Evolutionary conservation across 2,329 filamentous ascomycete species (phyloP), one percentile per base, ranked within the genome.

Genomic region (Alternaria triticina): DNA sequence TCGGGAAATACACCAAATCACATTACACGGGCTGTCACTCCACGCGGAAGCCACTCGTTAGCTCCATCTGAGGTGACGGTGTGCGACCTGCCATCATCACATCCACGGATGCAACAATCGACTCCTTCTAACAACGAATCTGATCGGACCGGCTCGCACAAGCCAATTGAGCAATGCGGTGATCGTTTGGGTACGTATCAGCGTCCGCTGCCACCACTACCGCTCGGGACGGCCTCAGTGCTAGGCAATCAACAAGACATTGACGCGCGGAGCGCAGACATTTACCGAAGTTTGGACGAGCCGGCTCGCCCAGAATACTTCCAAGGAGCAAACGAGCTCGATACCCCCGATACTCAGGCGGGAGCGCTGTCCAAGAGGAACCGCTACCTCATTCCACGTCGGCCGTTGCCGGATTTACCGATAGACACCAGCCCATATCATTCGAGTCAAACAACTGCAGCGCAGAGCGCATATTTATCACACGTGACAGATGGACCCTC

Each of bases 31-130:
- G 46, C 64, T 51, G 50, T 59, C 47, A 57, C 50, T 54, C 59
- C 65, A 69, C 61, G 65, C 64, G 64, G 60, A 52, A 65, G 59
- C 58, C 57, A 65, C 58, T 61, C 20, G 36, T 40, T 59, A 67
- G 54, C 47, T 25, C 22, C 17, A 28, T 40, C 15, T 47, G 47
- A 64, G 11, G 22, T 47, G 33, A 52, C 50, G 40, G 51, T 23
- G 66, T 70, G 59, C 62, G 58, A 73, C 64, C 47, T 22, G 44
- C 54, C 59, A 65, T 62, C 50, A 61, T 69, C 65, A 67, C 66
- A 60, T 54, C 30, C 60, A 54, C 64, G 64, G 62, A 59, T 70
- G 58, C 66, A 67, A 65, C 68, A 57, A 60, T 36, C 22, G 59
- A 22, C 11, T n/a, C 8, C 13, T 40, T 11, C 17, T 5, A n/a